Evolutionary conservation across 192 early-diverging fungal species (phyloP).

Genomic region (Podila epicladia): DNA sequence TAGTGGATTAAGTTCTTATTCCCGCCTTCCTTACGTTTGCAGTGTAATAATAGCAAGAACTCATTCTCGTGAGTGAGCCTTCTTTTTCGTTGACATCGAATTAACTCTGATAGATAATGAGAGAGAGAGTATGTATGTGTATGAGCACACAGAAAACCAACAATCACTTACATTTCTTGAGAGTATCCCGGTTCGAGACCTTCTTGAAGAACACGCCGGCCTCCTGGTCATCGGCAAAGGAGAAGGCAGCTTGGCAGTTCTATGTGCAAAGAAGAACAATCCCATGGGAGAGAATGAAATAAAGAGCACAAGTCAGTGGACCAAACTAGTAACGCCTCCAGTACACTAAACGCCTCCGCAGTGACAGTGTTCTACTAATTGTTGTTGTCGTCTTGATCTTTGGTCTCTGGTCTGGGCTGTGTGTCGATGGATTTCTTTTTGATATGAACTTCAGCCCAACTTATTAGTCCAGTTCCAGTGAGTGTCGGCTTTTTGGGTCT

Average conservation of each 20-base stretch:
- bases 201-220: conserved; percentile 73
- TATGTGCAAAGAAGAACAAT: conserved; percentile 8
- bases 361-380: no score
- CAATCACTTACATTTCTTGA: conserved; percentile 33
- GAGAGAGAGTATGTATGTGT: conserved; percentile 17
- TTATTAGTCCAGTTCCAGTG: background rate
- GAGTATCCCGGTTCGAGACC: conserved; percentile 61
- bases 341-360: no score
- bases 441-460: background rate
- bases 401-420: background rate
- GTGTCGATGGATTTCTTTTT: background rate
- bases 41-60: no score
- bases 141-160: conserved; percentile 27
- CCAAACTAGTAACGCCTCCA: no score
- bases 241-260: conserved; percentile 74
- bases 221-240: conserved; percentile 75
- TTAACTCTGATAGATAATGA: no score
- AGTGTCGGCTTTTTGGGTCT: no score
- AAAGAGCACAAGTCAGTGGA: background rate
- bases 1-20: no score
- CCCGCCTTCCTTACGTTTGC: no score
- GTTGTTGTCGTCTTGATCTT: no score
- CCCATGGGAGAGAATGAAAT: background rate
- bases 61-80: no score
- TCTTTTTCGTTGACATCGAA: no score